Evolutionary conservation across 2,329 filamentous ascomycete genomes (phyloP).

Genomic region (Diaporthe citriasiana): DNA sequence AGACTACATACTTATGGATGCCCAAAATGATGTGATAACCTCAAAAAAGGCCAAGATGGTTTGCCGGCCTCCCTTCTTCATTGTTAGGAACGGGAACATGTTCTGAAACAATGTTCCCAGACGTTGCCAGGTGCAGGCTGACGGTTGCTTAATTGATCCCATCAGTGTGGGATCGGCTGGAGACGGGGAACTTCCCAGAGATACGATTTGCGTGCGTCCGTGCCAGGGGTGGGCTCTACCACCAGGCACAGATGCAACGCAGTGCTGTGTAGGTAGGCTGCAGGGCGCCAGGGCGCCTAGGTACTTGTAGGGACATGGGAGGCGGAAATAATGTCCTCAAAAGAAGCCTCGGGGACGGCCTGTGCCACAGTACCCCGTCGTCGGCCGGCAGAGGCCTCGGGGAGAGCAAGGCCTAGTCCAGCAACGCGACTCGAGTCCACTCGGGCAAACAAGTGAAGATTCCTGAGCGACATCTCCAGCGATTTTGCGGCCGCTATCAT

Average conservation of each 20-base stretch:
- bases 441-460: conserved; percentile 2
- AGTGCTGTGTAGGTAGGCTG: neutral
- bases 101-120: conserved; percentile 31
- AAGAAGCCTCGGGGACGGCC: conserved; percentile 4
- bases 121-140: conserved; percentile 20
- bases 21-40: neutral
- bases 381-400: neutral
- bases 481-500: neutral
- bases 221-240: conserved; percentile 17
- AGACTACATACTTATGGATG: neutral
- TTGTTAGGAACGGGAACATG: conserved; percentile 4
- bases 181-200: conserved; percentile 32
- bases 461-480: neutral
- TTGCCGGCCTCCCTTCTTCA: neutral
- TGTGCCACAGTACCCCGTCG: neutral
- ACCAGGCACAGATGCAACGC: conserved; percentile 14
- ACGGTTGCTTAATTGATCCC: conserved; percentile 17
- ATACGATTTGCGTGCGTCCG: conserved; percentile 22
- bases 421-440: conserved; percentile 2
- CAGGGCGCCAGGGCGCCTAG: neutral
- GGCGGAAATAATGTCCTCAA: conserved; percentile 6
- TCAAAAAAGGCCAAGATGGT: too few relatives aligned
- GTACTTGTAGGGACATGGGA: conserved; percentile 8
- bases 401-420: neutral
- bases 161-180: conserved; percentile 25